These are phyloP conservation scores for Eucalyptus virginea DNA, from an alignment of 345 rosid species.

Conservation along the genomic window DNA sequence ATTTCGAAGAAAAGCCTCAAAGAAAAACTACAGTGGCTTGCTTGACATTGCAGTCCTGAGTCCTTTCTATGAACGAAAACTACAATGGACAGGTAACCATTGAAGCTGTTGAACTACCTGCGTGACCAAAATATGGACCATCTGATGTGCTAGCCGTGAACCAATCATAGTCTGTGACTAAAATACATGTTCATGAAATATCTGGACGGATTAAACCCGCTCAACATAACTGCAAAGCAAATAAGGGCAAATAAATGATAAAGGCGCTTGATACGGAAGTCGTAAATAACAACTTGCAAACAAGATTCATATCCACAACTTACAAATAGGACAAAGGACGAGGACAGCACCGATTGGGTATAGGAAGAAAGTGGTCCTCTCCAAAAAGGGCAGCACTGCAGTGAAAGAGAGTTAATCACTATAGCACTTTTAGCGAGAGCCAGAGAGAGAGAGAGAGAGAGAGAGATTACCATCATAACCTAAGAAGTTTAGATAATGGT, in stretches of 20 bases:
- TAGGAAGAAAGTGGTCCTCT: slow-evolving; percentile 91
- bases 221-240: slow-evolving; percentile 64
- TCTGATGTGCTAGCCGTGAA: slow-evolving; percentile 1
- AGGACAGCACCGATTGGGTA: slow-evolving; percentile 82
- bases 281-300: not conserved
- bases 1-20: not conserved
- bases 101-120: not conserved
- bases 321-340: slow-evolving; percentile 80
- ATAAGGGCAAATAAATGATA: not conserved
- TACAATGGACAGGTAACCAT: not conserved
- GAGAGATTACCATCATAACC: slow-evolving; percentile 85
- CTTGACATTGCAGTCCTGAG: not conserved
- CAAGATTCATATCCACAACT: slow-evolving; percentile 15
- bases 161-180: slow-evolving; percentile 54
- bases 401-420: not conserved
- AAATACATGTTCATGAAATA: slow-evolving; percentile 89
- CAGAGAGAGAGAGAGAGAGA: not conserved
- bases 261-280: not conserved
- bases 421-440: not conserved
- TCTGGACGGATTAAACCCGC: slow-evolving; percentile 98
- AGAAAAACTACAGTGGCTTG: not conserved
- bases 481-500: slow-evolving; percentile 96
- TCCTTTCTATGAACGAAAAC: not conserved
- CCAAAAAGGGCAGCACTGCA: slow-evolving; percentile 95
- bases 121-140: not conserved